Base-by-base conservation (phyloP, 306 rosid genomes). In the Lathyrus tuberosus region DNA sequence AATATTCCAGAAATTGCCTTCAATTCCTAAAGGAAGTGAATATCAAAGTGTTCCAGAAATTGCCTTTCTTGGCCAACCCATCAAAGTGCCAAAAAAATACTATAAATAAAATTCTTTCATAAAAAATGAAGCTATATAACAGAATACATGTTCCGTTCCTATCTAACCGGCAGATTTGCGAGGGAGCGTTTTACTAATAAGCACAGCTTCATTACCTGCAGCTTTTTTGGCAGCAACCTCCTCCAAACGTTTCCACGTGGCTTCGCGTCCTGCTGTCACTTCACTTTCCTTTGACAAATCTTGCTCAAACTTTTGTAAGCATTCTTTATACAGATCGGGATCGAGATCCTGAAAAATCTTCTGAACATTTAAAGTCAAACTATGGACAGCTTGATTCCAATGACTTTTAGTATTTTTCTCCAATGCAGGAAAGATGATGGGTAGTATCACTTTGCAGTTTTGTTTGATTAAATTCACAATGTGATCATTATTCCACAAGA, bases 331-430 rank as follows among this genome's bases (percentile, higher is more conserved):
- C 22, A 91, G 78, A 78, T 88, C 89, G 1, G 89, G 85, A 53
- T 91, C 95, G 13, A 86, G 78, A 71, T 91, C 97, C 3, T 52
- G 52, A 83, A 88, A 88, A 54, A 91, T 68, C 81, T 88, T 88
- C 49, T 85, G 86, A 56, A 85, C 95, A 46, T 88, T 88, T 41
- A 86, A 58, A 31, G 97, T 91, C 89, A 91, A 76, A 76, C 90
- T 80, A 73, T 83, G 90, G 40, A 91, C 97, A 52, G 91, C 90
- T 74, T 91, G 97, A 67, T 86, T 91, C 97, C 97, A 88, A 71
- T 88, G 97, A 54, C 72, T 78, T 76, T 75, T 85, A 4, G 85
- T 76, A 75, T 86, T 91, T 80, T 38, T 85, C 86, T 91, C 93
- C 84, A 91, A 53, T 20, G 96, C 96, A 46, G 96, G 87, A 76